A percentile compares a stretch with the other conserved stretches of the same genome.
Evolutionary conservation across 176 grass and related monocot genomes (phyloP).

Genomic region (Puccinellia tenuiflora): DNA sequence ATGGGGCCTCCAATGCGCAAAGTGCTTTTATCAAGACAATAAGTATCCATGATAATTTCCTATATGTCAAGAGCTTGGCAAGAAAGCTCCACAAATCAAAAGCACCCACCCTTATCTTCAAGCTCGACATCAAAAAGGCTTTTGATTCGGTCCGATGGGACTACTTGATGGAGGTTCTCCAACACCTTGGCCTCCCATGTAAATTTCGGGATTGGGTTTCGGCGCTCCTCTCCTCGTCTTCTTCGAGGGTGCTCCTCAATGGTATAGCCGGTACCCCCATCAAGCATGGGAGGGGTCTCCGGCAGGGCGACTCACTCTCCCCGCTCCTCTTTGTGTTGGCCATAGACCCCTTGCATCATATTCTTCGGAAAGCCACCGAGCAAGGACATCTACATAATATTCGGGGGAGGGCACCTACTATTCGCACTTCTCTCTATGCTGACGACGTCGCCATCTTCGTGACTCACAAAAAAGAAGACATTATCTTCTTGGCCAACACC

Average conservation of each 20-base stretch:
- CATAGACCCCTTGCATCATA: neutral
- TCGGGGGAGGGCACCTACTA: neutral
- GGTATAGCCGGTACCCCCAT: neutral
- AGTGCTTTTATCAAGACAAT: neutral
- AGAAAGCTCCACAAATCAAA: neutral
- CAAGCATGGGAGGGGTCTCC: neutral
- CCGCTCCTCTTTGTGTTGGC: neutral
- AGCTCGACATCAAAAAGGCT: neutral
- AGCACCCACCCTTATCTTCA: neutral
- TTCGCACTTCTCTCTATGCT: neutral
- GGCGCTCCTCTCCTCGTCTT: neutral
- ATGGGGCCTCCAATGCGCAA: neutral
- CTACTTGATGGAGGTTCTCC: neutral
- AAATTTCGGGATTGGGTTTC: neutral
- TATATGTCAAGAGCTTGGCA: neutral
- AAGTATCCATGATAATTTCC: neutral
- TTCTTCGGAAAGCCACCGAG: neutral
- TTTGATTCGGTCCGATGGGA: neutral
- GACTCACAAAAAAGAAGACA: neutral
- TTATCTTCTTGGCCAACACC: too few species aligned
- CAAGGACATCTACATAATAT: slow-evolving; percentile 17
- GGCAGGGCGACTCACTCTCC: neutral
- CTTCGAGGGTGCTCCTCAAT: neutral
- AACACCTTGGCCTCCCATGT: neutral
- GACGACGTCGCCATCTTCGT: neutral